phyloP scores from a whole-genome alignment of 352 stramenopile genomes.

The Phytophthora pinifolia region DNA sequence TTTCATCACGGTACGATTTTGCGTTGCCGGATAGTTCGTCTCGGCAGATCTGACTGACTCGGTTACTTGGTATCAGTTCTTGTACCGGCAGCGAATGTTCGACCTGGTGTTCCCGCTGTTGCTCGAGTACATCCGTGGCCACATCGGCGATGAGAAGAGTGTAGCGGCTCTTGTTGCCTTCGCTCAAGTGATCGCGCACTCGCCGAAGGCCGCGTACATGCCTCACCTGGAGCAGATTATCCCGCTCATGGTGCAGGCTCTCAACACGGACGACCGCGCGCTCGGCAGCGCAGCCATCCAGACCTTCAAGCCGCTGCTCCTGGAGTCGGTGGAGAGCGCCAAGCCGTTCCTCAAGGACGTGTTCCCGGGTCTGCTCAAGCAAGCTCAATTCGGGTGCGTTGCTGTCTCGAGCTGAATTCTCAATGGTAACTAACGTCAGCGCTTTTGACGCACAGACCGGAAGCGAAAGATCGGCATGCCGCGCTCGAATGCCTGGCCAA shows the following conservation, averaged over 20 bases:
- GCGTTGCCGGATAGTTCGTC: background rate
- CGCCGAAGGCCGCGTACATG: conserved; percentile 77
- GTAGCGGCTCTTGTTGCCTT: conserved; percentile 75
- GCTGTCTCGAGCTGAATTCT: background rate
- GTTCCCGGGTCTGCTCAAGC: conserved; percentile 80
- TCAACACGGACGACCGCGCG: conserved; percentile 73
- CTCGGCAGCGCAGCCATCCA: conserved; percentile 76
- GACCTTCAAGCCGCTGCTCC: conserved; percentile 75
- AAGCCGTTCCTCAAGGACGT: conserved; percentile 87
- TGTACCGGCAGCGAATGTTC: conserved; percentile 83
- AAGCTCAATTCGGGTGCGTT: conserved; percentile 76
- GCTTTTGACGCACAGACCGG: conserved; percentile 31
- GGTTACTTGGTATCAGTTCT: conserved; percentile 41
- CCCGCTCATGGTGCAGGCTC: conserved; percentile 79
- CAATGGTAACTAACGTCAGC: background rate
- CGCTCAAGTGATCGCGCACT: conserved; percentile 80
- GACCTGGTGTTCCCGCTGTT: conserved; percentile 73
- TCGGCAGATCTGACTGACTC: conserved; percentile 1
- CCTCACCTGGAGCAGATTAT: conserved; percentile 79
- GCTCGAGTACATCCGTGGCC: conserved; percentile 57
- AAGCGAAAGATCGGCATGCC: conserved; percentile 66
- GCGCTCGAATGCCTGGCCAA: conserved; percentile 79
- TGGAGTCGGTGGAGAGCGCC: conserved; percentile 76
- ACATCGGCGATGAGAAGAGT: conserved; percentile 39
- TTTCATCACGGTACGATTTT: conserved; percentile 64